Conservation (phyloP, 345 rosid genomes). For the Litchi chinensis region DNA sequence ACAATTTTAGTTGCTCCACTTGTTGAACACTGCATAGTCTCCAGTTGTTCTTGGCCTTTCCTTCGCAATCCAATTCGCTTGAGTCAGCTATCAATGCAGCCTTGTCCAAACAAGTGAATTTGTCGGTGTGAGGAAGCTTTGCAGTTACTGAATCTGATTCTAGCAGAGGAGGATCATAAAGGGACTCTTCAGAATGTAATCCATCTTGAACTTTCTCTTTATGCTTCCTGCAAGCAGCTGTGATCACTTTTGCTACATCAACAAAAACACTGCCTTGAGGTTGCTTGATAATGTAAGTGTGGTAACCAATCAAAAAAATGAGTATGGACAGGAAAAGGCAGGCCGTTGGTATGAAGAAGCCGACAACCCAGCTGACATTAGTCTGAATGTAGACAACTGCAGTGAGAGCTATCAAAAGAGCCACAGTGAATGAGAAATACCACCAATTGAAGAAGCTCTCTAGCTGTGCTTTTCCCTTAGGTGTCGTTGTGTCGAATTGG, state of each 20-base stretch:
- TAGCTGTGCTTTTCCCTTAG: slow-evolving; percentile 46
- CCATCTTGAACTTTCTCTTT: neutral
- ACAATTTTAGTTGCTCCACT: slow-evolving; percentile 46
- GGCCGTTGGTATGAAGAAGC: slow-evolving; percentile 50
- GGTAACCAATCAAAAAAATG: slow-evolving; percentile 49
- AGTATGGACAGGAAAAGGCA: slow-evolving; percentile 48
- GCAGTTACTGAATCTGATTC: slow-evolving; percentile 12
- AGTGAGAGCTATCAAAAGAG: slow-evolving; percentile 54
- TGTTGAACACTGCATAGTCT: slow-evolving; percentile 42
- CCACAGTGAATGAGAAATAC: slow-evolving; percentile 63
- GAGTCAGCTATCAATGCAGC: slow-evolving; percentile 45
- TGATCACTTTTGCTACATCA: slow-evolving; percentile 52
- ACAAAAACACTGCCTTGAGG: slow-evolving; percentile 59
- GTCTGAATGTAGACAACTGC: slow-evolving; percentile 60
- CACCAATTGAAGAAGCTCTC: slow-evolving; percentile 79
- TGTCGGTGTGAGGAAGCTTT: slow-evolving; percentile 41
- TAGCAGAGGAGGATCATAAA: slow-evolving; percentile 45
- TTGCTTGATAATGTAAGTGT: slow-evolving; percentile 41
- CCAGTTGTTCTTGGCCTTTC: slow-evolving; percentile 44
- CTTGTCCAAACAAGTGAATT: slow-evolving; percentile 50
- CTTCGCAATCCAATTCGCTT: slow-evolving; percentile 48
- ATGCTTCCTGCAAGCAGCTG: slow-evolving; percentile 46
- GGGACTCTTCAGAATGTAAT: neutral
- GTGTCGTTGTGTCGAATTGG: slow-evolving; percentile 51
- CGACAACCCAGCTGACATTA: slow-evolving; percentile 59